Evolutionary conservation across 2,329 filamentous ascomycete genomes (phyloP), one percentile per base, ranked within the genome.

Genomic region (Claviceps fusiformis): DNA sequence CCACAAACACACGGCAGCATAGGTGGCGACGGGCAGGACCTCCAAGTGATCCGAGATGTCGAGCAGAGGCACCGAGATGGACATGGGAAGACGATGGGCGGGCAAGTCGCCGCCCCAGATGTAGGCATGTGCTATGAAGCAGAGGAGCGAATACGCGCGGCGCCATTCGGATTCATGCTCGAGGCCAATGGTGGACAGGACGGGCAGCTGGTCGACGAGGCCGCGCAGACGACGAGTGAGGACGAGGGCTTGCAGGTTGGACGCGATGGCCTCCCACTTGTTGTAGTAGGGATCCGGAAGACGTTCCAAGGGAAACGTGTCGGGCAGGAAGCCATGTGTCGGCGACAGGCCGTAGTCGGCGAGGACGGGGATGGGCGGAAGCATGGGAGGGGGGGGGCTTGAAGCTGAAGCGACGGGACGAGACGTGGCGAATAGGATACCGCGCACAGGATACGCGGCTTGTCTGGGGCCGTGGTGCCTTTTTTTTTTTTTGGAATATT

Each of bases 31-130:
- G 1, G 91, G 88, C 7, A 89, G 91, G 31, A 98, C 76, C 65
- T 97, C 88, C 19, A 98, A 80, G 58, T 83, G 82, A 48, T 80
- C 75, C 62, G 88, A 92, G 50, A 95, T 79, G 60, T 84, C 73
- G 53, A 95, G 76, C 60, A 97, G 80, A 0, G 93, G 93, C 35
- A 91, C 80, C 6, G 92, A 89, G 59, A 98, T 82, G 56, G 89
- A 76, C 31, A 87, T 82, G 50, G 93, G 93, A 53, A 98, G 72
- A 54, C 78, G 76, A 66, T 95, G 90, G 61, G 80, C 79, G 49
- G 93, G 91, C 62, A 76, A 80, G 64, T 95, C 87, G 69, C 89
- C 92, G 65, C 89, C 89, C 93, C 93, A 98, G 66, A 98, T 89
- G 73, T 97, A 98, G 61, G 85, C 87, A 73, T 98, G 92, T 41